Evolutionary conservation across 352 stramenopile genomes (phyloP).

Genomic region (Phytopythium vexans): DNA sequence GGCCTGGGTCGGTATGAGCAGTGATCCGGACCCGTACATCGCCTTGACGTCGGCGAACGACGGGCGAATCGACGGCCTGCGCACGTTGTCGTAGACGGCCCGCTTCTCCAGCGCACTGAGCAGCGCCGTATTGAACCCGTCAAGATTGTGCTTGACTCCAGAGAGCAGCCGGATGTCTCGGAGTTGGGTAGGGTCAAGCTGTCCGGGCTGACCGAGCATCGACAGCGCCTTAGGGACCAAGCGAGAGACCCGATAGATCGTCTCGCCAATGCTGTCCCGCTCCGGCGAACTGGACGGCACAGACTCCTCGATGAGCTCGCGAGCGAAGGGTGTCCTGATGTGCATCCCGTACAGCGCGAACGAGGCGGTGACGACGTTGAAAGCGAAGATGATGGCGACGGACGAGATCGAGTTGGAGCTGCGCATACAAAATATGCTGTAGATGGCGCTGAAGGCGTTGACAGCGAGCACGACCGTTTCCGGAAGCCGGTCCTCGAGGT

Average conservation of each 20-base stretch:
- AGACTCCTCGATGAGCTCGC: conserved; percentile 13
- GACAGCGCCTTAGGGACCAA: conserved; percentile 13
- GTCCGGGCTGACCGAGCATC: conserved; percentile 18
- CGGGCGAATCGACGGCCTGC: neutral
- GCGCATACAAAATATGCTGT: conserved; percentile 31
- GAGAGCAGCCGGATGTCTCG: conserved; percentile 23
- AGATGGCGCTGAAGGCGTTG: conserved; percentile 38
- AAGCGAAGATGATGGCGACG: conserved; percentile 9
- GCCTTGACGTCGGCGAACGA: conserved; percentile 17
- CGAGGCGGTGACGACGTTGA: conserved; percentile 13
- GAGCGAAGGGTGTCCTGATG: conserved; percentile 8
- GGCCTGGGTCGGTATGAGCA: neutral
- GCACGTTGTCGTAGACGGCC: conserved; percentile 23
- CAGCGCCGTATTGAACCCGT: conserved; percentile 7
- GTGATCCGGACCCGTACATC: conserved; percentile 13
- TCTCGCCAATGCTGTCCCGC: too few relatives aligned
- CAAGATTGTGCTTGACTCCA: conserved; percentile 15
- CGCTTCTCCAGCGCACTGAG: conserved; percentile 13
- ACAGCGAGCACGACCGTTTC: conserved; percentile 31
- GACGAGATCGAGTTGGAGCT: conserved; percentile 22
- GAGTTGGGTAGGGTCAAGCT: conserved; percentile 14
- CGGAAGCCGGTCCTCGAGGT: conserved; percentile 20
- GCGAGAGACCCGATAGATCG: neutral
- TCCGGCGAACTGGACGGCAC: conserved; percentile 1
- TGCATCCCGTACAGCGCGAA: conserved; percentile 22